A percentile compares a stretch with the other conserved stretches of the same genome.
These are phyloP conservation scores for Ogataea populi-albae DNA, from an alignment of 805 yeast genomes.

Conservation along the genomic window DNA sequence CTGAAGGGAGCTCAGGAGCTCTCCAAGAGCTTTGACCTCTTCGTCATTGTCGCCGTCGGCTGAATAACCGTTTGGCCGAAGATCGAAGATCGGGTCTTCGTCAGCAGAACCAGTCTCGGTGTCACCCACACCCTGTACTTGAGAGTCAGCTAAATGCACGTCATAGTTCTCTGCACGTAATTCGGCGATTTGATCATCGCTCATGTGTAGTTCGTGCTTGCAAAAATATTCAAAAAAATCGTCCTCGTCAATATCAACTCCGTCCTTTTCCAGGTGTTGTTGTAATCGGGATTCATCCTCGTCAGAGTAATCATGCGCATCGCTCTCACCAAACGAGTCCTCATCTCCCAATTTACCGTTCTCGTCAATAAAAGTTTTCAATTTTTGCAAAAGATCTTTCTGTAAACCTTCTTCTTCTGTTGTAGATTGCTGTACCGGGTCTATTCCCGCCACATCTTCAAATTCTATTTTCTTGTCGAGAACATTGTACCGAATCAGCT, in stretches of 20 bases:
- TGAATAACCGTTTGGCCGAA: no score
- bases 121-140: no score
- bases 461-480: conserved; percentile 21
- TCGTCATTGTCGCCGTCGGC: background rate
- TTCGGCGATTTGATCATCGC: conserved; percentile 43
- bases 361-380: conserved; percentile 22
- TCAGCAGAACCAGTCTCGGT: background rate
- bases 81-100: background rate
- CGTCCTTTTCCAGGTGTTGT: conserved; percentile 31
- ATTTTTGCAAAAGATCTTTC: conserved; percentile 24
- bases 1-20: conserved; percentile 10
- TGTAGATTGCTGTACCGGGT: background rate
- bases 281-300: conserved; percentile 16
- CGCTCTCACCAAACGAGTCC: conserved; percentile 21
- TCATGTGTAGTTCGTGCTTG: conserved; percentile 49
- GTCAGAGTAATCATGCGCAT: conserved; percentile 23
- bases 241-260: conserved; percentile 56
- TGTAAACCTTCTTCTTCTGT: conserved; percentile 8
- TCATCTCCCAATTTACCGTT: conserved; percentile 17
- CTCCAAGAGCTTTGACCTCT: conserved; percentile 8
- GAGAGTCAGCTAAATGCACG: no score
- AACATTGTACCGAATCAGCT: conserved; percentile 22
- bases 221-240: conserved; percentile 67
- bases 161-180: conserved; percentile 23
- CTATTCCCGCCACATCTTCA: conserved; percentile 14